phyloP scores from a whole-genome alignment of 2,329 filamentous ascomycete species.

The Alternaria rosae region DNA sequence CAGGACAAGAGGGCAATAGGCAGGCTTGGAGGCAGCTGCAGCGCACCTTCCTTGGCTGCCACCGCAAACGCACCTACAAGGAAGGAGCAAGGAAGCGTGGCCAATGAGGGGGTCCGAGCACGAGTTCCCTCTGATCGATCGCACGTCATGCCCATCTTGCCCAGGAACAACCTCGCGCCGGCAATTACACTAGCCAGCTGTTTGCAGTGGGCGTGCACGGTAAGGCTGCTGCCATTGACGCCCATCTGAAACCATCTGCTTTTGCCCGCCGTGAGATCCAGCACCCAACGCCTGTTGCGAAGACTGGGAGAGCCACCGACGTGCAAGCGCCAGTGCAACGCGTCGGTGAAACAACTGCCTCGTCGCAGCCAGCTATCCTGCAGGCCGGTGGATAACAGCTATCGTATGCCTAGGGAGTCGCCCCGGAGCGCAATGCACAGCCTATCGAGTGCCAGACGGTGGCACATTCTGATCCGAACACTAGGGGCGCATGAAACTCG shows the following conservation, averaged over 20 bases:
- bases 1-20: not conserved
- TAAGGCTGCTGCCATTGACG: slow-evolving; percentile 22
- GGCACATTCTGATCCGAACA: slow-evolving; percentile 16
- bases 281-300: slow-evolving; percentile 10
- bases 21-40: slow-evolving; percentile 9
- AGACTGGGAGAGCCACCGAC: not conserved
- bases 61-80: slow-evolving; percentile 29
- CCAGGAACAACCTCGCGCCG: slow-evolving; percentile 30
- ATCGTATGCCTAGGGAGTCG: slow-evolving; percentile 11
- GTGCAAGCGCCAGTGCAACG: slow-evolving; percentile 17
- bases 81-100: slow-evolving; percentile 30
- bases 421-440: slow-evolving; percentile 11
- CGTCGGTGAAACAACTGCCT: slow-evolving; percentile 22
- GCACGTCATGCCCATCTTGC: slow-evolving; percentile 26
- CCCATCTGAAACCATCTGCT: slow-evolving; percentile 19
- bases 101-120: slow-evolving; percentile 30
- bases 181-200: slow-evolving; percentile 31
- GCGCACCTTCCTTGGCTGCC: slow-evolving; percentile 20
- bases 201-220: slow-evolving; percentile 22
- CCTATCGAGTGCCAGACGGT: slow-evolving; percentile 15
- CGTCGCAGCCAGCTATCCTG: slow-evolving; percentile 10
- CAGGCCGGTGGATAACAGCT: slow-evolving; percentile 19
- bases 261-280: slow-evolving; percentile 2
- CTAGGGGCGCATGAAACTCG: slow-evolving; percentile 29
- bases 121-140: slow-evolving; percentile 27